phyloP scores from a whole-genome alignment of 2,329 filamentous ascomycete genomes.

The Aspergillus aculeatinus region DNA sequence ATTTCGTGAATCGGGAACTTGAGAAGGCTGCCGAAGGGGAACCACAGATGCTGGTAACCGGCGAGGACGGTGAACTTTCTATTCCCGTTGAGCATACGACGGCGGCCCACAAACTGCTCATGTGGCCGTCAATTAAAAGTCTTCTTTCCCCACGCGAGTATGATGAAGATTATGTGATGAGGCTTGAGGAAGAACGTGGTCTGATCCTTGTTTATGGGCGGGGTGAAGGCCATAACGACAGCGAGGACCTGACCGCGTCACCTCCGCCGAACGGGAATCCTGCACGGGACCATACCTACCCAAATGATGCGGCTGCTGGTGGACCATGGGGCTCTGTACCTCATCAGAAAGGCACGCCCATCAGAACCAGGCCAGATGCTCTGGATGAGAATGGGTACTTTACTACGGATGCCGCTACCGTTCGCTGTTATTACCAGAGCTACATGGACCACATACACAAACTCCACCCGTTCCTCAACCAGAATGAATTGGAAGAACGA shows the following conservation, averaged over 20 bases:
- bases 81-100: slow-evolving; percentile 87
- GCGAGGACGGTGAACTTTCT: slow-evolving; percentile 58
- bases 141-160: slow-evolving; percentile 60
- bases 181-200: slow-evolving; percentile 71
- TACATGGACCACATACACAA: slow-evolving; percentile 62
- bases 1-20: slow-evolving; percentile 7
- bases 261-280: slow-evolving; percentile 19
- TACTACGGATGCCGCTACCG: slow-evolving; percentile 53
- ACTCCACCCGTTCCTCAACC: slow-evolving; percentile 64
- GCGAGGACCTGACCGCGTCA: slow-evolving; percentile 47
- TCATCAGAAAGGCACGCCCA: slow-evolving; percentile 27
- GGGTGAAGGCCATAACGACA: slow-evolving; percentile 69
- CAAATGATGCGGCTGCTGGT: slow-evolving; percentile 46
- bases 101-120: slow-evolving; percentile 76
- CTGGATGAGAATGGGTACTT: slow-evolving; percentile 52
- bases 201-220: slow-evolving; percentile 73
- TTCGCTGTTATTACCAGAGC: slow-evolving; percentile 53
- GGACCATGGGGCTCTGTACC: slow-evolving; percentile 52
- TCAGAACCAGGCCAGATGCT: slow-evolving; percentile 45
- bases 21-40: slow-evolving; percentile 1
- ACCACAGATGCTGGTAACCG: slow-evolving; percentile 16
- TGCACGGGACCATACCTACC: slow-evolving; percentile 28
- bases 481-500: slow-evolving; percentile 52
- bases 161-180: slow-evolving; percentile 71
- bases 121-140: slow-evolving; percentile 66